Evolutionary conservation across 83 land plant genomes (phyloP).

Genomic region (Diphasiastrum complanatum): DNA sequence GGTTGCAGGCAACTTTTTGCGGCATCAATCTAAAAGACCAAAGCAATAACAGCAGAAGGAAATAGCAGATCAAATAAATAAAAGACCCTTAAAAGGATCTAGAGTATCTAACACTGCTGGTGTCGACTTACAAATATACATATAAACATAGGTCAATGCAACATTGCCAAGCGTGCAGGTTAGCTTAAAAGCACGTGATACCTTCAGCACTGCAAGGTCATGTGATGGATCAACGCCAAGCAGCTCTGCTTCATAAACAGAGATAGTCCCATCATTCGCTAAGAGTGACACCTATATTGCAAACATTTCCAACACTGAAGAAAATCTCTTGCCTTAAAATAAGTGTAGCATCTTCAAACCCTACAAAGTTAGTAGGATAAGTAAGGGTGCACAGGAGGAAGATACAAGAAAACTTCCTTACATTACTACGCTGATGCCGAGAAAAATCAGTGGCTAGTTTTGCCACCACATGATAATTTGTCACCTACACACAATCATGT

Average conservation of each 20-base stretch:
- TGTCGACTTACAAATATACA: not conserved
- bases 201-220: slow-evolving; percentile 96
- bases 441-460: slow-evolving; percentile 65
- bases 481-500: slow-evolving; percentile 40
- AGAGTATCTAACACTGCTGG: too few species aligned
- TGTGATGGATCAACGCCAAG: slow-evolving; percentile 74
- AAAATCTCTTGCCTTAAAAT: too few species aligned
- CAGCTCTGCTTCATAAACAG: slow-evolving; percentile 49
- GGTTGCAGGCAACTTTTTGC: slow-evolving; percentile 53
- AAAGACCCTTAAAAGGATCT: too few species aligned
- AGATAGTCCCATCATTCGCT: slow-evolving; percentile 49
- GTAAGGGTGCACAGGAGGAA: not conserved
- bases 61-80: too few species aligned
- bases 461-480: slow-evolving; percentile 87
- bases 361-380: not conserved
- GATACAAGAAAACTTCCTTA: not conserved
- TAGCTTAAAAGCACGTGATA: slow-evolving; percentile 11
- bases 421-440: slow-evolving; percentile 69
- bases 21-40: slow-evolving; percentile 57
- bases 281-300: slow-evolving; percentile 48
- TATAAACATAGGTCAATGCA: not conserved
- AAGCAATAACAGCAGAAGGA: not conserved
- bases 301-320: not conserved
- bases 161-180: not conserved
- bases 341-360: too few species aligned